Conservation (phyloP, 768 basidiomycete species). For the Sarcomyxa edulis region DNA sequence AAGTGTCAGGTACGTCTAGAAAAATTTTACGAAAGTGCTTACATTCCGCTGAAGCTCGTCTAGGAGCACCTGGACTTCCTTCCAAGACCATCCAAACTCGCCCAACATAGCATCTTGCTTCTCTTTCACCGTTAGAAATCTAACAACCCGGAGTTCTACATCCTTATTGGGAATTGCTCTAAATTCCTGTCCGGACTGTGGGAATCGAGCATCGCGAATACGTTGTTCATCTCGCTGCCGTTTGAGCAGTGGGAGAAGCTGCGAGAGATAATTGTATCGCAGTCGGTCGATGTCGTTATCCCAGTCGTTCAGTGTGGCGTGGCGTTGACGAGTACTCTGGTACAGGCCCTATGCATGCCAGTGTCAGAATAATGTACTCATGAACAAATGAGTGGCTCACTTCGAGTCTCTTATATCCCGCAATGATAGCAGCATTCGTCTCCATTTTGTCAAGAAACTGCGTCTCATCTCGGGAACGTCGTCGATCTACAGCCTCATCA, state of each 20-base stretch:
- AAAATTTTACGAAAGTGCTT: constrained; percentile 12
- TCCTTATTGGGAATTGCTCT: constrained; percentile 30
- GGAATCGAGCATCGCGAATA: constrained; percentile 25
- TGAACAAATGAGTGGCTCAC: constrained; percentile 9
- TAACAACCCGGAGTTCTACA: constrained; percentile 42
- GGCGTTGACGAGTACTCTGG: constrained; percentile 13
- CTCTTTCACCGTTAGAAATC: constrained; percentile 29
- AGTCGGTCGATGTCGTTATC: constrained; percentile 22
- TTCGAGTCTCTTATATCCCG: constrained; percentile 17
- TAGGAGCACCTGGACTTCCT: constrained; percentile 39
- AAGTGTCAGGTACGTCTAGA: background rate
- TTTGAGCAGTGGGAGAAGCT: constrained; percentile 12
- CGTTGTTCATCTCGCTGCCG: constrained; percentile 19
- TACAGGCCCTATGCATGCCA: constrained; percentile 19
- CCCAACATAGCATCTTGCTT: constrained; percentile 41
- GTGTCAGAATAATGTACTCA: background rate
- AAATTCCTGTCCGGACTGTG: constrained; percentile 26
- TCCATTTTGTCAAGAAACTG: constrained; percentile 14
- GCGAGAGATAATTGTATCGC: constrained; percentile 23
- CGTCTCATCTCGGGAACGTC: constrained; percentile 24
- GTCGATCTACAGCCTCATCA: constrained; percentile 27
- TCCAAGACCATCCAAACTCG: constrained; percentile 49
- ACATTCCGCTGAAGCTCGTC: constrained; percentile 37
- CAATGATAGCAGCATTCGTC: constrained; percentile 14
- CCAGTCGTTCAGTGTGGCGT: constrained; percentile 19